Evolutionary conservation across 352 stramenopile genomes (phyloP).

Genomic region (Pythium rhizo-oryzae): DNA sequence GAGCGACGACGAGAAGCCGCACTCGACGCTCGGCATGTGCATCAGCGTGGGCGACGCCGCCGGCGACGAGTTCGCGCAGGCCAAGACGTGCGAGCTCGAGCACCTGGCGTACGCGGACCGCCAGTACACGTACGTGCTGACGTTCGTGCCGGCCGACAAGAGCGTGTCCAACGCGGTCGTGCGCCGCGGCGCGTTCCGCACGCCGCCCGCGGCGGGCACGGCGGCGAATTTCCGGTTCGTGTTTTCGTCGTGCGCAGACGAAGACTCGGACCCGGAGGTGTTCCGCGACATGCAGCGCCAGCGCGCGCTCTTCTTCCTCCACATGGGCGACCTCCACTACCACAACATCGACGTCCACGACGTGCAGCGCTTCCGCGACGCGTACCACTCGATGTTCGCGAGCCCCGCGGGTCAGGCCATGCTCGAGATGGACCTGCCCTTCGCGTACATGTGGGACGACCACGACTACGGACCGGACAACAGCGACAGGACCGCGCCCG

Average conservation of each 20-base stretch:
- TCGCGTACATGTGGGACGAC: slow-evolving; percentile 92
- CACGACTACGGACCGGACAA: slow-evolving; percentile 92
- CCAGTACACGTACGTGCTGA: slow-evolving; percentile 66
- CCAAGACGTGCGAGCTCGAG: slow-evolving; percentile 49
- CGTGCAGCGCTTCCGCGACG: slow-evolving; percentile 51
- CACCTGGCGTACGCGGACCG: slow-evolving; percentile 53
- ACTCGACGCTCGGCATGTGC: slow-evolving; percentile 40
- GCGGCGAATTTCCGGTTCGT: slow-evolving; percentile 69
- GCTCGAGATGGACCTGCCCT: slow-evolving; percentile 82
- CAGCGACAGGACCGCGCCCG: slow-evolving; percentile 76
- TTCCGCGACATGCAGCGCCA: slow-evolving; percentile 58
- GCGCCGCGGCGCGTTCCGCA: slow-evolving; percentile 48
- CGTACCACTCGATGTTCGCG: slow-evolving; percentile 75
- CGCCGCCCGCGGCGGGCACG: slow-evolving; percentile 44
- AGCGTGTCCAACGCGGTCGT: slow-evolving; percentile 31
- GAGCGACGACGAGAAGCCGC: slow-evolving; percentile 42
- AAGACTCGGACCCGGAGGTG: slow-evolving; percentile 71
- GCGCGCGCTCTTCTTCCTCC: slow-evolving; percentile 82
- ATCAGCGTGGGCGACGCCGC: slow-evolving; percentile 25
- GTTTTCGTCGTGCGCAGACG: slow-evolving; percentile 84
- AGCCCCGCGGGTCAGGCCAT: slow-evolving; percentile 70
- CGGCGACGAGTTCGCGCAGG: slow-evolving; percentile 37
- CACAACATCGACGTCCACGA: slow-evolving; percentile 80
- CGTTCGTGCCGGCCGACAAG: slow-evolving; percentile 35
- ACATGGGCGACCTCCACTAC: slow-evolving; percentile 91